Evolutionary conservation across 768 basidiomycete genomes (phyloP), one percentile per base, ranked within the genome.

Genomic region (Leccinum disarticulatum): DNA sequence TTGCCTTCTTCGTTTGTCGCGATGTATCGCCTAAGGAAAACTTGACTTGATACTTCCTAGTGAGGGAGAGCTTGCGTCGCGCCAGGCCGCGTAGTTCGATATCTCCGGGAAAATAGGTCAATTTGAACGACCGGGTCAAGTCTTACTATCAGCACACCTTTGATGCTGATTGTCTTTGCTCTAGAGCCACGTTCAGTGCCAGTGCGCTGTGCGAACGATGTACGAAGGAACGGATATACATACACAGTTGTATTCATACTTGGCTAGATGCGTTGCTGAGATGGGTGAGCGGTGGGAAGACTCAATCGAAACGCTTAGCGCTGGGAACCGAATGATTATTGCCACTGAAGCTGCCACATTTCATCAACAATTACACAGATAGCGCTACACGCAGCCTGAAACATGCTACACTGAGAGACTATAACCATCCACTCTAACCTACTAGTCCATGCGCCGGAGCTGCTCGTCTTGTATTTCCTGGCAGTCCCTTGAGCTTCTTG

Each of bases 401-500:
- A 63, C 15, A 27, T 22, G 6, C 25, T 31, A 28, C 19, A 31
- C 10, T n/a, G 14, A 8, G 31, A 57, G 36, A 38, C 54, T 56
- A 58, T 30, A 30, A 46, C 30, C 35, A 33, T 50, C 35, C 51
- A 22, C 48, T 5, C 46, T 59, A 64, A 55, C 63, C 64, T 54
- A 59, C 0, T n/a, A n/a, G n/a, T n/a, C n/a, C n/a, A n/a, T n/a
- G n/a, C n/a, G 59, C 41, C 48, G 57, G 54, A 7, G 43, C 55
- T 43, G 54, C 58, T 47, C 59, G 65, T 35, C 46, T 63, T 48
- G 41, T 47, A n/a, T 38, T 13, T n/a, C n/a, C n/a, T n/a, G 27
- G 38, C 56, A 58, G 14, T 11, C 61, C 62, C 51, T 55, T 71
- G 43, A 52, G 17, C 60, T 71, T 73, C 52, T 59, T 69, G 55